Base-by-base conservation (phyloP, 2,329 filamentous ascomycete species). In the Huntiella savannae region DNA sequence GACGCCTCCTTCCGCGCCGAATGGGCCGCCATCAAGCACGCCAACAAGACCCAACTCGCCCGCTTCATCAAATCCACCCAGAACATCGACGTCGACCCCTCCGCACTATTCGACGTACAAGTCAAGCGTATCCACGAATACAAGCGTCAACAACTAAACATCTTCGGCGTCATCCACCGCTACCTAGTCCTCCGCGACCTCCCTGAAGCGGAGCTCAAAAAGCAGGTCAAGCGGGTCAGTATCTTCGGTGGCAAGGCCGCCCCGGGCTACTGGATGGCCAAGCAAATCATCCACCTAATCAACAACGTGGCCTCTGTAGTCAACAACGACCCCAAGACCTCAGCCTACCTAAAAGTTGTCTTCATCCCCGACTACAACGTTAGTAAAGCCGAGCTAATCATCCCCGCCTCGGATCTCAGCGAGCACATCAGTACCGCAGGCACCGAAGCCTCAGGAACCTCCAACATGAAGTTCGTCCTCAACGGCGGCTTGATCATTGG, bases 101-200 rank as follows among this genome's bases (percentile, higher is more conserved):
- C 80, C 7, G 75, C 88, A 0, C 71, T 98, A 13, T 98, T 98
- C 55, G 91, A 98, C 59, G 82, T 98, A 8, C 91, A 98, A 59
- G 91, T 98, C 56, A 98, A 98, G 72, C 82, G 91, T 58, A 98
- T 98, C 54, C 91, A 98, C 63, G 91, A 98, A 63, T 98, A 98
- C 68, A 98, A 98, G 73, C 82, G 87, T 50, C 88, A 98, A 64
- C 91, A 98, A 64, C 77, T 98, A 61, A 98, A 98, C 68, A 95
- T 98, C 55, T 96, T 96, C 57, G 91, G 91, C 49, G 85, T 95
- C 51, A 96, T 98, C 54, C 83, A 94, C 62, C 79, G 88, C 44
- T 98, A 96, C 61, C 70, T 98, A 35, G 73, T 74, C 11, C 79
- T 98, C 60, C 98, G 96, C 67, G 71, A 75, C 33, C 77, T 94